Conservation (phyloP, 805 yeast genomes). For the Cyberlindnera meyerae region DNA sequence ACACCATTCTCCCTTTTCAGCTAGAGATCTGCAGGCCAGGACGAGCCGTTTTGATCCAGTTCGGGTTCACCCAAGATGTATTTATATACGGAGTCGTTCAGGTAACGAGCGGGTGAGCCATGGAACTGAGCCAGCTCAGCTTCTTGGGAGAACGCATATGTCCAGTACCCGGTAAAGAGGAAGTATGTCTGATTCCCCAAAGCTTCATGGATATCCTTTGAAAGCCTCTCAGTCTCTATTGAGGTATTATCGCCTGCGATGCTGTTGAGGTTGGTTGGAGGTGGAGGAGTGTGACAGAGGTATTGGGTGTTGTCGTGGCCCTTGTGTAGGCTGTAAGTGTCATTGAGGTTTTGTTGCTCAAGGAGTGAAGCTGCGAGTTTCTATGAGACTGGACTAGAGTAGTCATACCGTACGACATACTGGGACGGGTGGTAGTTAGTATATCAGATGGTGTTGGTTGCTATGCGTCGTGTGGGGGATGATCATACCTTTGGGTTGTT, state of each 20-base stretch:
- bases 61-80: conserved; percentile 7
- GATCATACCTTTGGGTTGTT: conserved; percentile 20
- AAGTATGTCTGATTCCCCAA: conserved; percentile 1
- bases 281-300: conserved; percentile 11
- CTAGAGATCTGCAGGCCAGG: too few species aligned
- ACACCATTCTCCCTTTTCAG: conserved; percentile 10
- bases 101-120: conserved; percentile 6
- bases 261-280: too few species aligned
- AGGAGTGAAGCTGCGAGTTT: conserved; percentile 5
- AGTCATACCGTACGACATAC: conserved; percentile 13
- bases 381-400: conserved; percentile 1
- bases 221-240: conserved; percentile 1
- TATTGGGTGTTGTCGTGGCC: background rate
- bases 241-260: background rate
- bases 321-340: conserved; percentile 5
- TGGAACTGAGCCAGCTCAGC: conserved; percentile 16
- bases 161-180: conserved; percentile 13
- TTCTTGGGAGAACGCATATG: conserved; percentile 9
- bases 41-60: too few species aligned
- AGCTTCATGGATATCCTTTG: background rate
- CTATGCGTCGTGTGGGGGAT: too few species aligned
- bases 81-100: background rate
- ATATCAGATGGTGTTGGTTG: too few species aligned
- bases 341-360: background rate
- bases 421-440: too few species aligned